Conservation (phyloP, 1,284 basidiomycete genomes). For the Trichosporon inkin region DNA sequence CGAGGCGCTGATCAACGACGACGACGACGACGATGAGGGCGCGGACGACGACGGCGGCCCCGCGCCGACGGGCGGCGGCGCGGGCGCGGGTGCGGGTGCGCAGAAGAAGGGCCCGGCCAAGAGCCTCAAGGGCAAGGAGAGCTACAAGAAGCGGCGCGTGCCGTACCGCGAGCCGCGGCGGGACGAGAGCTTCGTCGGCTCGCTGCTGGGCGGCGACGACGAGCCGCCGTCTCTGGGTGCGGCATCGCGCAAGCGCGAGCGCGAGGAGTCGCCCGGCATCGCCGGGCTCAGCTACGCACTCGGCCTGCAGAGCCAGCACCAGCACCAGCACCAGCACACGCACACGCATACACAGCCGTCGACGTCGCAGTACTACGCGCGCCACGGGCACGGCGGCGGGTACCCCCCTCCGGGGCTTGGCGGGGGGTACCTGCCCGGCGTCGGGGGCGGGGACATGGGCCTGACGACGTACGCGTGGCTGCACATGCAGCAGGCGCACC, state of each 20-base stretch:
- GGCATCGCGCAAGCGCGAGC: background rate
- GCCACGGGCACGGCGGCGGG: background rate
- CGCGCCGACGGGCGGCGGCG: background rate
- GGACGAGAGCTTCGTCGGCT: conserved; percentile 37
- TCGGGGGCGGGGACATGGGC: conserved; percentile 34
- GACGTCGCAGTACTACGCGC: background rate
- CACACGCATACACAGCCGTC: too few relatives aligned
- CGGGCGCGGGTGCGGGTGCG: background rate
- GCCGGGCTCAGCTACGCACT: conserved; percentile 22
- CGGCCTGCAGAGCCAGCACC: conserved; percentile 17
- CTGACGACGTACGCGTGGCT: conserved; percentile 45
- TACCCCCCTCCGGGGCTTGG: background rate
- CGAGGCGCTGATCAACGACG: conserved; percentile 45
- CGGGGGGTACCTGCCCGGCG: background rate
- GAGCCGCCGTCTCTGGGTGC: background rate
- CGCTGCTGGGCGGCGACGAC: conserved; percentile 21
- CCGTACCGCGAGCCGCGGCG: conserved; percentile 13
- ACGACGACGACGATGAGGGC: conserved; percentile 44
- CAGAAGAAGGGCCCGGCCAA: conserved; percentile 24
- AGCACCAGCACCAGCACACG: background rate
- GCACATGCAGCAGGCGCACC: conserved; percentile 47
- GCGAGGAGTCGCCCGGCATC: background rate
- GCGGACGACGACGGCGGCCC: background rate
- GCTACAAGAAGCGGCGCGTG: conserved; percentile 34
- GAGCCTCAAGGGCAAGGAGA: conserved; percentile 45